Evolutionary conservation across 163 green algal species (phyloP), one percentile per base, ranked within the genome.

Genomic region (Trebouxiophyceae sp.): DNA sequence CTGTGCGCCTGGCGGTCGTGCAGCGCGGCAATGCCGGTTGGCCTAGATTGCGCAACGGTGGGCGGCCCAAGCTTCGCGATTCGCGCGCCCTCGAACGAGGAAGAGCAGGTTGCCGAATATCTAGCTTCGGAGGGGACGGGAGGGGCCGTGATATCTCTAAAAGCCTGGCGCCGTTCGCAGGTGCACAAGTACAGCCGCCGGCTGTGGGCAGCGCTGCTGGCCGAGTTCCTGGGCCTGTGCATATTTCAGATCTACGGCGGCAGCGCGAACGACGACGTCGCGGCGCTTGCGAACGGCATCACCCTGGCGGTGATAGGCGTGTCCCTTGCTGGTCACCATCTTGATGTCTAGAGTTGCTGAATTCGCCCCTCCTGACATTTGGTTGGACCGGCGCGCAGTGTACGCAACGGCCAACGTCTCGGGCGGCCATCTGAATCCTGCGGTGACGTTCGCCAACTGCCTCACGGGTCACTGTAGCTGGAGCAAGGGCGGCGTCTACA

Each of bases 351-450:
- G n/a, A n/a, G n/a, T n/a, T n/a, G n/a, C n/a, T n/a, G n/a, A n/a
- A n/a, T n/a, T n/a, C n/a, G n/a, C n/a, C n/a, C n/a, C n/a, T n/a
- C n/a, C n/a, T n/a, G n/a, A n/a, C n/a, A n/a, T n/a, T n/a, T n/a
- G n/a, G n/a, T n/a, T n/a, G n/a, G n/a, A n/a, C n/a, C n/a, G 39
- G 66, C 24, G 8, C 66, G 68, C 62, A 74, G 70, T 92, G 2
- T 92, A 89, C 56, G 72, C 81, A 2, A 91, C 87, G 27, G 77
- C 77, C 46, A 88, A 91, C 60, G 69, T 91, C 1, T 83, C 68
- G 27, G 86, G 86, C 8, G 86, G 79, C 0, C 86, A 92, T 69
- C 73, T 92, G 23, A 92, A 92, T 68, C 86, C 86, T 1, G 86
- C 84, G 3, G 86, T 91, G 7, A 86, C 77, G 26, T 81, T 91